phyloP scores from a whole-genome alignment of 805 yeast genomes.

The Candida insectorum region DNA sequence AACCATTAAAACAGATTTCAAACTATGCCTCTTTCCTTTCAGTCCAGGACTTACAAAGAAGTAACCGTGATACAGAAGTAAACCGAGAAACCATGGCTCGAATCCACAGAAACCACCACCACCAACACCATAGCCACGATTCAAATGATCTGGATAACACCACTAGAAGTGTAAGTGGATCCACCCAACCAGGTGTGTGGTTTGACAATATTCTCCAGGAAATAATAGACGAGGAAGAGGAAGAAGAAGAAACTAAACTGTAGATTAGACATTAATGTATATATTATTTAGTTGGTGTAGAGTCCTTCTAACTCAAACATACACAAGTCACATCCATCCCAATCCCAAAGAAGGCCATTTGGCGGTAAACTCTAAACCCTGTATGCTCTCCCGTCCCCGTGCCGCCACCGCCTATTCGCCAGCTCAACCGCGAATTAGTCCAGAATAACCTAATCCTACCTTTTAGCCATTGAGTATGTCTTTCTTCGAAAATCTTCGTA shows the following conservation, averaged over 20 bases:
- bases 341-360: too few relatives aligned
- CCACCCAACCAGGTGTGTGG: constrained; percentile 1
- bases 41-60: constrained; percentile 33
- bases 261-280: too few relatives aligned
- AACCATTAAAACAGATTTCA: constrained; percentile 39
- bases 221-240: constrained; percentile 15
- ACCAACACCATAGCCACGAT: constrained; percentile 10
- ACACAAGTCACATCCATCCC: too few relatives aligned
- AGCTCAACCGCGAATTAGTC: too few relatives aligned
- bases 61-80: too few relatives aligned
- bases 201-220: constrained; percentile 16
- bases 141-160: constrained; percentile 1
- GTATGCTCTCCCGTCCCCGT: too few relatives aligned
- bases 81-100: not conserved
- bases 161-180: not conserved
- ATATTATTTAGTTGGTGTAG: too few relatives aligned
- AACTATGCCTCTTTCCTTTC: constrained; percentile 37
- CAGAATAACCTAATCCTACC: too few relatives aligned
- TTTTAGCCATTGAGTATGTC: too few relatives aligned
- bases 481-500: constrained; percentile 46
- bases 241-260: constrained; percentile 2
- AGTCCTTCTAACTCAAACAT: too few relatives aligned
- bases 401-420: too few relatives aligned
- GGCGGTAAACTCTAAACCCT: too few relatives aligned
- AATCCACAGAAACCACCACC: constrained; percentile 6